A percentile compares a stretch with the other conserved stretches of the same genome.
These are phyloP conservation scores for Fusarium sacchari DNA, from an alignment of 2,329 filamentous ascomycete species.

Conservation along the genomic window DNA sequence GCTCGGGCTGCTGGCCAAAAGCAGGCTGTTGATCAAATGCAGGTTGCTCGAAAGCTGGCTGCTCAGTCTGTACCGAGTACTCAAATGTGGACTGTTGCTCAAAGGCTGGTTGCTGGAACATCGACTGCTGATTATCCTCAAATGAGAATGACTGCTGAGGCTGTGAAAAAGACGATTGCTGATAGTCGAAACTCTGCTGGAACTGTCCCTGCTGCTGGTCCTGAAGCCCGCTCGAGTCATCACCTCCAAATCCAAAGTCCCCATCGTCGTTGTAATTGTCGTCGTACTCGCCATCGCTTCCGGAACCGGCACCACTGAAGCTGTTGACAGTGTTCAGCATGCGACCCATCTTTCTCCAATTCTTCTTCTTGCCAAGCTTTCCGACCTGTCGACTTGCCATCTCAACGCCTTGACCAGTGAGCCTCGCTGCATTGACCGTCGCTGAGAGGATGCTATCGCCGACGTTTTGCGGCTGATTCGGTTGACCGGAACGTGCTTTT, in stretches of 20 bases:
- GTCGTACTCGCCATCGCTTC: conserved; percentile 15
- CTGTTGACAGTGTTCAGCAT: conserved; percentile 20
- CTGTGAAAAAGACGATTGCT: conserved; percentile 8
- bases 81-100: conserved; percentile 26
- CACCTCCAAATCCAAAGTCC: neutral
- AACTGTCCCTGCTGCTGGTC: conserved; percentile 24
- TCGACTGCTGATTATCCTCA: neutral
- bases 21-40: neutral
- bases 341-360: conserved; percentile 37
- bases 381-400: conserved; percentile 38
- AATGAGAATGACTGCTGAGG: conserved; percentile 12
- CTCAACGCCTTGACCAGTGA: conserved; percentile 33
- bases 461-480: neutral
- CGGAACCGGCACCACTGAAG: neutral
- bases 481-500: conserved; percentile 15
- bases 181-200: conserved; percentile 19
- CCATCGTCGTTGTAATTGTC: conserved; percentile 3
- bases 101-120: conserved; percentile 19
- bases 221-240: neutral
- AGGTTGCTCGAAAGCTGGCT: conserved; percentile 4
- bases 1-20: conserved; percentile 15
- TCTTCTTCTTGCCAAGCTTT: conserved; percentile 43
- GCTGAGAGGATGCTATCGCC: conserved; percentile 25
- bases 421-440: conserved; percentile 34
- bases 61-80: neutral